Percentiles rank a stretch among this genome's conserved stretches.
Evolutionary conservation across 1,284 basidiomycete genomes (phyloP).

Genomic region (Ganoderma multipileum): DNA sequence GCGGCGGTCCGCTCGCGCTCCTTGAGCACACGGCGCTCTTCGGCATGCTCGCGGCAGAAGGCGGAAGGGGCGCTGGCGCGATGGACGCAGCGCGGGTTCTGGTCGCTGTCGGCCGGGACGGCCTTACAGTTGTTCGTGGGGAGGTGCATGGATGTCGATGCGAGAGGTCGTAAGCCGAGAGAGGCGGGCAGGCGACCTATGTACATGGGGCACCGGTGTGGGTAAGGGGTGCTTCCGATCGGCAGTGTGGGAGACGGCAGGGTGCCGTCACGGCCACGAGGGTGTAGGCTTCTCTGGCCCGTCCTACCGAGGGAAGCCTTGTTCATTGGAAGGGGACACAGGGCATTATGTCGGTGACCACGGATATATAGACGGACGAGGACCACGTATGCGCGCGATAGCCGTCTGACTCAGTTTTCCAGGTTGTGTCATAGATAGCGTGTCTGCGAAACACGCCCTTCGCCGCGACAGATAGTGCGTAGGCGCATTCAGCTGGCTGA

Average conservation of each 20-base stretch:
- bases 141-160: not conserved
- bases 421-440: too few relatives aligned
- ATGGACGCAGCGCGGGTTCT: not conserved
- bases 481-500: too few relatives aligned
- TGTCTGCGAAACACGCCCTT: too few relatives aligned
- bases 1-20: not conserved
- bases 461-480: too few relatives aligned
- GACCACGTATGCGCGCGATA: too few relatives aligned
- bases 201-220: not conserved
- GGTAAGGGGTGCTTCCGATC: not conserved
- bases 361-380: too few relatives aligned
- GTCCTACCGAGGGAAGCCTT: too few relatives aligned
- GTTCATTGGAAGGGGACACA: too few relatives aligned
- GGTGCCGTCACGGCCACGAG: too few relatives aligned
- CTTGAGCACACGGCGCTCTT: not conserved
- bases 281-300: too few relatives aligned
- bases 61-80: not conserved
- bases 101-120: not conserved
- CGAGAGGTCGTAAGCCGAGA: not conserved
- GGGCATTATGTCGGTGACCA: too few relatives aligned
- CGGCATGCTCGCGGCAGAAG: conserved; percentile 2
- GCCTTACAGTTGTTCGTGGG: not conserved
- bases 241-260: not conserved
- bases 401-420: too few relatives aligned
- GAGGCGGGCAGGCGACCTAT: not conserved